These are phyloP conservation scores for Ascochyta viciae-villosae DNA, from an alignment of 2,329 filamentous ascomycete species.

Conservation along the genomic window DNA sequence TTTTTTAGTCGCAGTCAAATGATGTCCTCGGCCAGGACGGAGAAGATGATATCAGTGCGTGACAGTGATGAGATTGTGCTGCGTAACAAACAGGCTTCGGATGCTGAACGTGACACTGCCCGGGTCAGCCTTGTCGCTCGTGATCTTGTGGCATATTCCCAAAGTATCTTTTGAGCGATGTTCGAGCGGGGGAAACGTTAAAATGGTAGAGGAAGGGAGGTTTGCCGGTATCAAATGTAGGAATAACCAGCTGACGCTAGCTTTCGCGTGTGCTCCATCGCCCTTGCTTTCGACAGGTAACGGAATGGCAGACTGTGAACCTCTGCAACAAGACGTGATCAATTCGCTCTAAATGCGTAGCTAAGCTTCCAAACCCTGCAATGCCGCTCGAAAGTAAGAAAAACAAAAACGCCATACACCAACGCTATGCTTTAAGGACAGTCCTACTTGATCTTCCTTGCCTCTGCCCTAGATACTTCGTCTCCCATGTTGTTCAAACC, in stretches of 20 bases:
- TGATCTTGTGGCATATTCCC: not conserved
- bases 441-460: constrained; percentile 15
- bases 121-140: constrained; percentile 1
- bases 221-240: not conserved
- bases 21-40: not conserved
- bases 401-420: not conserved
- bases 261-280: not conserved
- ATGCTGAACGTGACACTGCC: not conserved
- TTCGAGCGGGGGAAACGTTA: not conserved
- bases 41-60: not conserved
- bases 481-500: constrained; percentile 7
- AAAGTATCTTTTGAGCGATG: not conserved
- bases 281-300: not conserved
- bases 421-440: constrained; percentile 9
- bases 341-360: not conserved
- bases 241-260: not conserved
- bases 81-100: not conserved
- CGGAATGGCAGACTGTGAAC: not conserved
- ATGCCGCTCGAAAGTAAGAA: not conserved
- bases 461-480: constrained; percentile 8
- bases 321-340: not conserved
- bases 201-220: not conserved
- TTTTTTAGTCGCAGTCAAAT: too few relatives aligned
- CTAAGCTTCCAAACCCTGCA: not conserved
- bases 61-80: not conserved